Conservation (phyloP, 2,329 filamentous ascomycete species). For the Aspergillus caelatus region DNA sequence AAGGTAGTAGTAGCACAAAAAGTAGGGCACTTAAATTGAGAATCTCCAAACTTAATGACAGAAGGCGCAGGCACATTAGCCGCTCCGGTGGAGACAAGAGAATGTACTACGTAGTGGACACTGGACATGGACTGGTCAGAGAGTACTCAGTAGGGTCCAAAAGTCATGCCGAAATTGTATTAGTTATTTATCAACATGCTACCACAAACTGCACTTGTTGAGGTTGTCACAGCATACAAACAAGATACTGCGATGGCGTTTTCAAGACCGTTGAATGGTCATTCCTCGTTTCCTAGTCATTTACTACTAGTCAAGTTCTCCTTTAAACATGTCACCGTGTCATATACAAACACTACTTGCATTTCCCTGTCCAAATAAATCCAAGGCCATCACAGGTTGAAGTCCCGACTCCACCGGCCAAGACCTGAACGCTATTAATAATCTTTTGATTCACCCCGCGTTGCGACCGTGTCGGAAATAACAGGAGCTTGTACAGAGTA, state of each 20-base stretch:
- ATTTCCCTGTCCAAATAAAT: background rate
- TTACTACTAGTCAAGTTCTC: background rate
- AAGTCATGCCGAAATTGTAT: background rate
- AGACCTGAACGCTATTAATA: background rate
- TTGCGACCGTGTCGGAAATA: background rate
- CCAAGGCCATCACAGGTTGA: background rate
- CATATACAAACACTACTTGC: background rate
- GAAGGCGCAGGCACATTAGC: background rate
- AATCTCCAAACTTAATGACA: background rate
- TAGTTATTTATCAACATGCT: background rate
- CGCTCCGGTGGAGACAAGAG: background rate
- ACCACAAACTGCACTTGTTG: background rate
- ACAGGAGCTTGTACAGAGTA: background rate
- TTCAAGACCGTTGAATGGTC: background rate
- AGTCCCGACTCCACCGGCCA: background rate
- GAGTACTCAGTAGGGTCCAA: background rate
- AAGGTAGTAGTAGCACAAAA: background rate
- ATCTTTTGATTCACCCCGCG: slow-evolving; percentile 1
- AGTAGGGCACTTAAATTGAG: background rate
- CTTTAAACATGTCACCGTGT: background rate
- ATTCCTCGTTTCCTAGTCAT: background rate
- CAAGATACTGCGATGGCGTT: background rate
- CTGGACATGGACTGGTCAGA: too few relatives aligned
- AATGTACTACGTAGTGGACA: too few relatives aligned
- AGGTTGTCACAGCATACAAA: background rate